A percentile compares a stretch with the other conserved stretches of the same genome.
These are phyloP conservation scores for Candolleomyces eurysporus DNA, from an alignment of 768 basidiomycete species.

Conservation along the genomic window DNA sequence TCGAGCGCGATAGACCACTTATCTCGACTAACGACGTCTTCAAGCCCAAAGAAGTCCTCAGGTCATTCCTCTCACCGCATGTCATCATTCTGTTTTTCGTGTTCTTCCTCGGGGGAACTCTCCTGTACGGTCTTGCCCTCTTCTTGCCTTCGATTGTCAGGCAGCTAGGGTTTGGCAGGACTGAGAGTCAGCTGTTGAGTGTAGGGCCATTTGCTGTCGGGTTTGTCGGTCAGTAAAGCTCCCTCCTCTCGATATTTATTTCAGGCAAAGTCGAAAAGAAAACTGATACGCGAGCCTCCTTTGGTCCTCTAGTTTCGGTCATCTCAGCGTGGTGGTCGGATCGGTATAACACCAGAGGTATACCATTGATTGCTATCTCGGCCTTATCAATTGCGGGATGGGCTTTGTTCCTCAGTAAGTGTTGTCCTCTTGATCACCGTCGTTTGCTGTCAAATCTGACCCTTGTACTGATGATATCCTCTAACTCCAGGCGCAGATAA, in stretches of 20 bases:
- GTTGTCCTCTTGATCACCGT: not conserved
- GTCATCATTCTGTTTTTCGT: slow-evolving; percentile 32
- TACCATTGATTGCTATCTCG: slow-evolving; percentile 22
- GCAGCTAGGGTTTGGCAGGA: slow-evolving; percentile 32
- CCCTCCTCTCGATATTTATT: not conserved
- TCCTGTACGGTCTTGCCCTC: slow-evolving; percentile 32
- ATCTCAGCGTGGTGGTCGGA: slow-evolving; percentile 25
- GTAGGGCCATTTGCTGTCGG: slow-evolving; percentile 36
- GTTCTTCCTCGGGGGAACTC: slow-evolving; percentile 35
- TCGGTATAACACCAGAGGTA: slow-evolving; percentile 22
- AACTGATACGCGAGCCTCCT: not conserved
- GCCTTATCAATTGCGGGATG: slow-evolving; percentile 28
- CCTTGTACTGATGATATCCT: not conserved
- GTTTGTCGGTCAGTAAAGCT: slow-evolving; percentile 27
- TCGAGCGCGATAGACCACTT: slow-evolving; percentile 32
- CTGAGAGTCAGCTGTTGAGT: slow-evolving; percentile 32
- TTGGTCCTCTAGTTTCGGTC: slow-evolving; percentile 20
- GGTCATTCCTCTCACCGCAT: slow-evolving; percentile 30
- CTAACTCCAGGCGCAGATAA: not conserved
- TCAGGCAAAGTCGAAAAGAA: not conserved
- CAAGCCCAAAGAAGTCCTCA: slow-evolving; percentile 27
- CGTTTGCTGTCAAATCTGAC: not conserved
- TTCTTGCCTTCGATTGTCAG: slow-evolving; percentile 37
- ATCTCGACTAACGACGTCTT: slow-evolving; percentile 28
- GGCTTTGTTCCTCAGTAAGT: slow-evolving; percentile 27